A percentile compares a stretch with the other conserved stretches of the same genome.
Evolutionary conservation across 352 stramenopile genomes (phyloP).

Genomic region (Pythium aphanidermatum): DNA sequence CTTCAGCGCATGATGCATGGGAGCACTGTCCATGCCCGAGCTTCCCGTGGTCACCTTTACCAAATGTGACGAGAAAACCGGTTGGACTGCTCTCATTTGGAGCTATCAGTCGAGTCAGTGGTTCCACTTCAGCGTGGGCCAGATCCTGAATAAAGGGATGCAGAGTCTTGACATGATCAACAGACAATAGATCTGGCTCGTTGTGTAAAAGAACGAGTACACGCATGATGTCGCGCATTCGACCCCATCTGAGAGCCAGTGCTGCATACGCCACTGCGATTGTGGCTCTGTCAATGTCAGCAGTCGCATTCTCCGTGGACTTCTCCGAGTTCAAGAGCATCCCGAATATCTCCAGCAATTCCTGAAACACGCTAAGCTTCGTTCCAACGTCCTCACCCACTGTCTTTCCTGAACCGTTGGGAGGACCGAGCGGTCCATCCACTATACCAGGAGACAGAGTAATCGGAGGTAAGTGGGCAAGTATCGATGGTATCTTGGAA

Average conservation of each 20-base stretch:
- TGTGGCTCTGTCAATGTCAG: slow-evolving; percentile 19
- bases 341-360: slow-evolving; percentile 42
- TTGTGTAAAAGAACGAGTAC: slow-evolving; percentile 36
- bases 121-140: slow-evolving; percentile 23
- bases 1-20: slow-evolving; percentile 55
- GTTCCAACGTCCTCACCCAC: too few relatives aligned
- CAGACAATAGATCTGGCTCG: slow-evolving; percentile 8
- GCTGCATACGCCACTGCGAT: slow-evolving; percentile 50
- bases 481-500: slow-evolving; percentile 44
- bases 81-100: slow-evolving; percentile 21
- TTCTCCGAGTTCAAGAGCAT: slow-evolving; percentile 24
- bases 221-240: slow-evolving; percentile 42
- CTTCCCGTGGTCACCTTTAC: slow-evolving; percentile 81
- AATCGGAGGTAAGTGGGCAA: slow-evolving; percentile 45
- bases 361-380: slow-evolving; percentile 42
- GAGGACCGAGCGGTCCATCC: neutral
- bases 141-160: slow-evolving; percentile 35
- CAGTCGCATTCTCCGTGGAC: neutral
- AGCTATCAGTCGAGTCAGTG: slow-evolving; percentile 8
- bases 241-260: slow-evolving; percentile 62
- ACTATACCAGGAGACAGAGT: slow-evolving; percentile 44
- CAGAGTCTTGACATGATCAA: slow-evolving; percentile 23
- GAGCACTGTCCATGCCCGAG: slow-evolving; percentile 71
- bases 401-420: neutral
- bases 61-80: slow-evolving; percentile 77